Evolutionary conservation across 164 flowering plant species (phyloP), one percentile per base, ranked within the genome.

Genomic region (Vitis riparia): DNA sequence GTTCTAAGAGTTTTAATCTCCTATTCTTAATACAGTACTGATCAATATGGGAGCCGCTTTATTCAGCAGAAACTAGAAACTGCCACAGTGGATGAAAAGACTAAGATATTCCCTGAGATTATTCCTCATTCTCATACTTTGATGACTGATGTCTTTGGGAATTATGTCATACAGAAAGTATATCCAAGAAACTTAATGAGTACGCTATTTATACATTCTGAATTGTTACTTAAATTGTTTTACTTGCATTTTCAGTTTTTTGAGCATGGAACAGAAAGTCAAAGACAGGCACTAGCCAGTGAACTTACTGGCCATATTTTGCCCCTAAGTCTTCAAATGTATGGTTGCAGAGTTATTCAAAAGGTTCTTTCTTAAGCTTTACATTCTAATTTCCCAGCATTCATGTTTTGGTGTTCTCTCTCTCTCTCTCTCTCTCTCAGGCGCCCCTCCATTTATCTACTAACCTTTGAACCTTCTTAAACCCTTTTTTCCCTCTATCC

Each of bases 141-240:
- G 78, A 86, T 88, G 88, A 85, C 88, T 59, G 90, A 88, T 81
- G 90, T 88, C 9, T 88, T 85, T 74, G 93, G 93, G 59, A 89
- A 89, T 73, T 89, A 87, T 74, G 99, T 95, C 77, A 91, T 95
- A 73, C 99, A 95, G 73, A 93, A 93, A 82, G 99, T 91, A 85
- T 51, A 15, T 63, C 51, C 61, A 14, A 15, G 16, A 67, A 32
- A 11, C 8, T 47, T 48, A 51, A 52, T n/a, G 9, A 71, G 48
- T 11, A 12, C 47, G n/a, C 29, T 11, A 0, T 47, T 51, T 15
- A 17, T 44, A 55, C 14, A 15, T 12, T 50, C 11, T 19, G 14
- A 56, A 47, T 61, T 59, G 5, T 53, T 13, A 67, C 10, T 27
- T 15, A 27, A 49, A 32, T 55, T 66, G 9, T 29, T 77, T 30